Evolutionary conservation across 1,284 basidiomycete genomes (phyloP).

Genomic region (Bjerkandera adusta): DNA sequence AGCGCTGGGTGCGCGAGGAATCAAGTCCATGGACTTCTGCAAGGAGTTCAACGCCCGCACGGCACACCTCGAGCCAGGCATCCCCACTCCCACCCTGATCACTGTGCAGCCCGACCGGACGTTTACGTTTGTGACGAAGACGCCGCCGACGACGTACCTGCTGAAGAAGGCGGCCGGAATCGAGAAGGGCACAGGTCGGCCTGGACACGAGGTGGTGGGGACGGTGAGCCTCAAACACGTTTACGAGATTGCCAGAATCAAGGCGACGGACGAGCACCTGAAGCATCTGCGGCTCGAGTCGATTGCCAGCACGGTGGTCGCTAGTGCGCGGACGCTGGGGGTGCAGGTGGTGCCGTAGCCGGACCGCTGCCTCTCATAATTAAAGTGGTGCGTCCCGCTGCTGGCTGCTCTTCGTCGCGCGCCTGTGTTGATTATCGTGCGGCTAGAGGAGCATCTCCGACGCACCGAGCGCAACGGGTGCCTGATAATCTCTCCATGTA

Average conservation of each 20-base stretch:
- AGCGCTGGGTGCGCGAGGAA: conserved; percentile 95
- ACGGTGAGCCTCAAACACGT: conserved; percentile 95
- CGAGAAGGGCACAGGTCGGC: conserved; percentile 84
- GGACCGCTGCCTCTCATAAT: conserved; percentile 19
- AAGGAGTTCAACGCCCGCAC: conserved; percentile 96
- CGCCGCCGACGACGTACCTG: conserved; percentile 91
- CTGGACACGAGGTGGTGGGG: conserved; percentile 74
- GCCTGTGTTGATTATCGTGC: conserved; percentile 18
- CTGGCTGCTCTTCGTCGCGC: conserved; percentile 21
- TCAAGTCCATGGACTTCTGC: conserved; percentile 99
- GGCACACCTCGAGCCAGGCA: conserved; percentile 83
- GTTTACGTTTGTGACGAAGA: conserved; percentile 91
- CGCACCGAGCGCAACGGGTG: conserved; percentile 10
- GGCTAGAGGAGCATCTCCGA: conserved; percentile 12
- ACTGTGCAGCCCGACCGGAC: conserved; percentile 93
- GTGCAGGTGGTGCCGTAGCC: conserved; percentile 83
- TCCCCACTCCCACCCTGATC: conserved; percentile 89
- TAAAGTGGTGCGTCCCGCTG: conserved; percentile 20
- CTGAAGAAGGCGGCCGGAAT: conserved; percentile 91
- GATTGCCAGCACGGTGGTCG: conserved; percentile 85
- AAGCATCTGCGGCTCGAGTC: conserved; percentile 82
- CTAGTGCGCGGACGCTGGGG: conserved; percentile 83
- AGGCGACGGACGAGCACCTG: conserved; percentile 86
- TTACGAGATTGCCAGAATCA: conserved; percentile 99
- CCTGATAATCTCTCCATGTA: conserved; percentile 18